Base-by-base conservation (phyloP, 805 yeast species). In the Tetrapisispora nanseiensis region DNA sequence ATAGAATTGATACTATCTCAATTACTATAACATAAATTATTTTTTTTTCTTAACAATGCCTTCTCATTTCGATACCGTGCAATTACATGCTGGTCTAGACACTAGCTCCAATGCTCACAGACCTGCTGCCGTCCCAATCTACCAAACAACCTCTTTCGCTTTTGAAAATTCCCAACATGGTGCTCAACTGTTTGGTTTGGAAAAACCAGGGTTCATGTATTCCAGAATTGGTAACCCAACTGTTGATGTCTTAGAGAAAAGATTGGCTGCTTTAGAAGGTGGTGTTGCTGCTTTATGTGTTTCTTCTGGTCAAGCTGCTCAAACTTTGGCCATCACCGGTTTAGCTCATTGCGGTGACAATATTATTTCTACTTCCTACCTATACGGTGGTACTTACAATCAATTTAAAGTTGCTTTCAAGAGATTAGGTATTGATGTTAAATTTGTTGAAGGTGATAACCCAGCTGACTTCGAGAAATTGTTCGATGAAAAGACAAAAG, bases 221-320 rank as follows among this genome's bases (percentile, higher is more conserved):
- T 80, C 95, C 11, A 78, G 98, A 62, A 72, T 90, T 52, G 80
- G 77, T 76, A 90, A 90, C 69, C 98, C 98, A 49, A 90, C 98
- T 46, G 81, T 74, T 45, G 95, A 83, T 55, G 90, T 84, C 21
- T 83, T 90, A 49, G 98, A 90, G 67, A 77, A 84, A 62, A 76
- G 98, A 68, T 73, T 90, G 46, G 94, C 96, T 42, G 94, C 94
- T 40, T 74, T 90, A 46, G 98, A 90, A 67, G 82, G 83, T 44
- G 98, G 97, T 58, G 80, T 79, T 40, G 95, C 83, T 46, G 97
- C 95, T 4, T 67, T 90, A 43, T 94, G 95, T 6, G 81, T 82
- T 21, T 65, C 95, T 19, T 87, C 97, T n/a, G 98, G 98, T 48
- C 96, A 89, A 68, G 90, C 97, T 42, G 97, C 97, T 22, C 96